Evolutionary conservation across 1,284 basidiomycete genomes (phyloP).

Genomic region (Ustilago lituana): DNA sequence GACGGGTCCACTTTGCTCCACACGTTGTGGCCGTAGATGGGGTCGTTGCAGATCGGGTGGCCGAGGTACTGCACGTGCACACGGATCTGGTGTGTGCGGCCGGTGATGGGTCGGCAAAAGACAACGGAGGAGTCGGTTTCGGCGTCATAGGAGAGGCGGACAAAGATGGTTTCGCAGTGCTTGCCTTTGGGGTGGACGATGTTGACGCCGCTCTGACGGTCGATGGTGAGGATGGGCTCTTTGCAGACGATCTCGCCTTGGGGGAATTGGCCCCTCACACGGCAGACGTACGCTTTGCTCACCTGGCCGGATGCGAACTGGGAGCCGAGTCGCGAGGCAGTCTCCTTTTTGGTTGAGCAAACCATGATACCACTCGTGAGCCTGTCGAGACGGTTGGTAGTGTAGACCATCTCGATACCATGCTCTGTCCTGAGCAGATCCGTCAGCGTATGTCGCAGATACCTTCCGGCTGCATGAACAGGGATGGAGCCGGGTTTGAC

Average conservation of each 20-base stretch:
- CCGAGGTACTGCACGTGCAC: slow-evolving; percentile 97
- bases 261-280: slow-evolving; percentile 44
- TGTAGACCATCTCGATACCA: slow-evolving; percentile 82
- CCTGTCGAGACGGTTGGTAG: slow-evolving; percentile 92
- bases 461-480: slow-evolving; percentile 64
- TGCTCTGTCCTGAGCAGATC: slow-evolving; percentile 88
- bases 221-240: slow-evolving; percentile 87
- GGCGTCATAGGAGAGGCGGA: slow-evolving; percentile 82
- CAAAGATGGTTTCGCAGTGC: slow-evolving; percentile 87
- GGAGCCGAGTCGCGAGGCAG: slow-evolving; percentile 75
- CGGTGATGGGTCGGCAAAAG: slow-evolving; percentile 73
- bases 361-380: slow-evolving; percentile 97
- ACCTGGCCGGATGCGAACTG: slow-evolving; percentile 76
- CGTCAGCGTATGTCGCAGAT: slow-evolving; percentile 71
- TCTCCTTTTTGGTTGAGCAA: slow-evolving; percentile 78
- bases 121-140: slow-evolving; percentile 86
- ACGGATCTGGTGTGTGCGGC: slow-evolving; percentile 87
- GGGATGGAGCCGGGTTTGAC: slow-evolving; percentile 69
- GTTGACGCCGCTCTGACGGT: slow-evolving; percentile 93
- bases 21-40: slow-evolving; percentile 67
- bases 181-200: slow-evolving; percentile 73
- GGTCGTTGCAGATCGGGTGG: slow-evolving; percentile 79
- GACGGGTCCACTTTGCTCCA: slow-evolving; percentile 58
- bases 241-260: slow-evolving; percentile 84
- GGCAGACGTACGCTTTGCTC: slow-evolving; percentile 65